Evolutionary conservation across 139 green algal genomes (phyloP).

Genomic region (Auxenochlorella pyrenoidosa): DNA sequence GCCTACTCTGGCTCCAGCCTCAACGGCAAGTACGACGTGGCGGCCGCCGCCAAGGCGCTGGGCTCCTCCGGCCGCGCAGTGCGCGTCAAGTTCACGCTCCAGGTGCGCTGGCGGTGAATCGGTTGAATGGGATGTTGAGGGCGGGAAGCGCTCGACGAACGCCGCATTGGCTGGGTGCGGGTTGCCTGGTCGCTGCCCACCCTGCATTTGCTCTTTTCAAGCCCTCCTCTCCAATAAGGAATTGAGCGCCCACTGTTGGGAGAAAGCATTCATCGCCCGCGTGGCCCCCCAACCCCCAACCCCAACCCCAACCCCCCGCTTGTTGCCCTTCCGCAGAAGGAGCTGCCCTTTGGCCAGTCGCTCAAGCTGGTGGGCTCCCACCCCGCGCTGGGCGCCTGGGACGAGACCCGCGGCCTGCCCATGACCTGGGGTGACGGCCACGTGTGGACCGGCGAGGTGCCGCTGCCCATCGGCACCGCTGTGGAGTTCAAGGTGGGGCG

Average conservation of each 20-base stretch:
- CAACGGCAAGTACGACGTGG: neutral
- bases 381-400: constrained; percentile 26
- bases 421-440: constrained; percentile 27
- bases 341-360: constrained; percentile 29
- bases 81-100: neutral
- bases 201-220: too few relatives aligned
- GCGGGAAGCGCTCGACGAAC: too few relatives aligned
- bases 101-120: neutral
- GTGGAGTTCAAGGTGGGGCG: constrained; percentile 33
- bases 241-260: too few relatives aligned
- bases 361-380: constrained; percentile 29
- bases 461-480: constrained; percentile 1
- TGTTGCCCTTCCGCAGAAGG: neutral
- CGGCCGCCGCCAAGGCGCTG: neutral
- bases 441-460: constrained; percentile 5
- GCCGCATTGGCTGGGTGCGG: too few relatives aligned
- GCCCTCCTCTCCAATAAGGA: too few relatives aligned
- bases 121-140: too few relatives aligned
- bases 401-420: neutral
- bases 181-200: too few relatives aligned
- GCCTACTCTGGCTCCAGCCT: neutral
- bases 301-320: too few relatives aligned
- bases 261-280: too few relatives aligned
- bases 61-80: neutral
- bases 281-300: too few relatives aligned